Conservation (phyloP, 345 rosid genomes). For the Eucalyptus pumila region DNA sequence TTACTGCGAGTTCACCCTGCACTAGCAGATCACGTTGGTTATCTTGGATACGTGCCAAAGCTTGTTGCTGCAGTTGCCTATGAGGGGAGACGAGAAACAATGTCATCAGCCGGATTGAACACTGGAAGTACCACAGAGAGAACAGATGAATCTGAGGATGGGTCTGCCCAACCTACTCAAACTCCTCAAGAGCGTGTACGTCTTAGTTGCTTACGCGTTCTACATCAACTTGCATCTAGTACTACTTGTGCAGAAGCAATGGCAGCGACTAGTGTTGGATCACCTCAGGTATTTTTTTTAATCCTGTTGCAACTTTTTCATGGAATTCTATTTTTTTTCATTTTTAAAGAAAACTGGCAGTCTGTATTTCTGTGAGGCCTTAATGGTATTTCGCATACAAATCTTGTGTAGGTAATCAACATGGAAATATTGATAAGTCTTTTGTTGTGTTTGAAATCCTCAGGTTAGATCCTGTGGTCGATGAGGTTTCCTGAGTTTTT, state of each 20-base stretch:
- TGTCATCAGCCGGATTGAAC: slow-evolving; percentile 62
- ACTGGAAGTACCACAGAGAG: slow-evolving; percentile 31
- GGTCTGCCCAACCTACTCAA: slow-evolving; percentile 42
- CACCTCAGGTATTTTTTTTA: slow-evolving; percentile 60
- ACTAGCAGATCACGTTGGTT: slow-evolving; percentile 95
- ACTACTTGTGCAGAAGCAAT: slow-evolving; percentile 96
- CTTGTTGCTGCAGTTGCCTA: slow-evolving; percentile 96
- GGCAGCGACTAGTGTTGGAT: slow-evolving; percentile 96
- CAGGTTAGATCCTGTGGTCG: neutral
- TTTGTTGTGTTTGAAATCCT: neutral
- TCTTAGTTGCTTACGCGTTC: slow-evolving; percentile 92
- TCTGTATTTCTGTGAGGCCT: neutral
- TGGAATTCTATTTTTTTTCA: neutral
- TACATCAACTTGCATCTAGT: slow-evolving; percentile 98
- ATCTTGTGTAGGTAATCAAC: neutral
- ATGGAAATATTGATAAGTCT: neutral
- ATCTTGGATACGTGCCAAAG: slow-evolving; percentile 97
- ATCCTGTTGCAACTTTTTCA: neutral
- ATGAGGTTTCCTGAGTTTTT: neutral
- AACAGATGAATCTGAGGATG: slow-evolving; percentile 42
- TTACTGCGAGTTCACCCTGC: slow-evolving; percentile 96
- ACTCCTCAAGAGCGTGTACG: slow-evolving; percentile 97
- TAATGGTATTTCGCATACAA: neutral
- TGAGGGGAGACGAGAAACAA: slow-evolving; percentile 81
- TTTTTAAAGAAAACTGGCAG: neutral